A percentile compares a stretch with the other conserved stretches of the same genome.
phyloP scores from a whole-genome alignment of 2,329 filamentous ascomycete species.

The Pestalotiopsis sp. region DNA sequence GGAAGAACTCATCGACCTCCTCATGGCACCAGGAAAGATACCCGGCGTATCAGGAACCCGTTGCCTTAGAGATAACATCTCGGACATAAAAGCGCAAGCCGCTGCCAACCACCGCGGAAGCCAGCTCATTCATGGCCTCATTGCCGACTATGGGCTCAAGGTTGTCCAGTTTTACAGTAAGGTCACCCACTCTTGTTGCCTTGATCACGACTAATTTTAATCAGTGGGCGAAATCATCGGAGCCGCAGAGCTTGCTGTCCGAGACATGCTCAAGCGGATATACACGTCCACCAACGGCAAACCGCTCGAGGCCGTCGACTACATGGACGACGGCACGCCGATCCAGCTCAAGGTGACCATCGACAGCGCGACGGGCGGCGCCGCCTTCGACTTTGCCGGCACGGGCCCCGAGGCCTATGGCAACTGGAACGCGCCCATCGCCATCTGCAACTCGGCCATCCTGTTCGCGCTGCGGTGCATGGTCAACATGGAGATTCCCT shows the following conservation, averaged over 20 bases:
- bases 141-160: constrained; percentile 72
- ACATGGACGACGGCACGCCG: constrained; percentile 85
- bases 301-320: constrained; percentile 75
- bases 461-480: constrained; percentile 32
- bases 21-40: constrained; percentile 73
- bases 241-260: constrained; percentile 78
- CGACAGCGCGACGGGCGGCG: constrained; percentile 72
- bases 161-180: constrained; percentile 65
- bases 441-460: constrained; percentile 39
- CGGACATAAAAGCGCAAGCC: constrained; percentile 84
- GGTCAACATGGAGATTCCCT: constrained; percentile 31
- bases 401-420: constrained; percentile 37
- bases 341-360: constrained; percentile 78
- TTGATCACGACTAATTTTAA: neutral
- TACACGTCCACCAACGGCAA: constrained; percentile 68
- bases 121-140: constrained; percentile 70
- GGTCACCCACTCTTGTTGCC: too few relatives aligned
- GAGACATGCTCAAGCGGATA: constrained; percentile 74
- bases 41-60: constrained; percentile 79
- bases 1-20: constrained; percentile 71
- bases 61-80: constrained; percentile 81
- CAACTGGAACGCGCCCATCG: constrained; percentile 39
- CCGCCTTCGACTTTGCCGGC: constrained; percentile 53
- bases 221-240: constrained; percentile 74
- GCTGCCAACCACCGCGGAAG: constrained; percentile 88